A percentile compares a stretch with the other conserved stretches of the same genome.
Conservation (phyloP, 352 stramenopile genomes). For the Plasmopara muralis region DNA sequence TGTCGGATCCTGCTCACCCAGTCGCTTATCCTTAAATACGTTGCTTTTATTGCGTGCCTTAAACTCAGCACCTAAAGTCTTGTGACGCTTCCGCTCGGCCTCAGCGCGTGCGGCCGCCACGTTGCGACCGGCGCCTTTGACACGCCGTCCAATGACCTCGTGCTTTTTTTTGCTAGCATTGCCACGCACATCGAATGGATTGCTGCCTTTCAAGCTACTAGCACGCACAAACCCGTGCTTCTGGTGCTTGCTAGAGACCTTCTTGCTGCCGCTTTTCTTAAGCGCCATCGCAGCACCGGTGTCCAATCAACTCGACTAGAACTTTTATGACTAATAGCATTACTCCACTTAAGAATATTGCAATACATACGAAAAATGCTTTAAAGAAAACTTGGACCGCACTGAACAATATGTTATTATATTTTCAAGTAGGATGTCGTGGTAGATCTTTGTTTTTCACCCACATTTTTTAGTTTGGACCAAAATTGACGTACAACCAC, state of each 20-base stretch:
- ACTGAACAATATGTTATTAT: too few species aligned
- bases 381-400: too few species aligned
- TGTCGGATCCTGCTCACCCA: conserved; percentile 76
- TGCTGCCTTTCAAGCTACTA: conserved; percentile 35
- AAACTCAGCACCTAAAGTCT: conserved; percentile 83
- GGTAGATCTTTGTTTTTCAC: too few species aligned
- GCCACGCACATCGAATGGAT: conserved; percentile 87
- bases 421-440: too few species aligned
- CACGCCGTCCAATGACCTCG: conserved; percentile 82
- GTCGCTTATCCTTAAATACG: conserved; percentile 78
- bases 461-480: too few species aligned
- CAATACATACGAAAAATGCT: too few species aligned
- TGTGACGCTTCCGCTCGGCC: conserved; percentile 77
- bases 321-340: too few species aligned
- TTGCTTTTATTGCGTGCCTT: conserved; percentile 83
- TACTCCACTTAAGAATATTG: too few species aligned
- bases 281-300: conserved; percentile 23
- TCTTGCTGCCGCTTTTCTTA: conserved; percentile 43
- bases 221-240: conserved; percentile 16
- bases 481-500: too few species aligned
- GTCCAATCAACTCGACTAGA: neutral
- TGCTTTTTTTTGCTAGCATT: conserved; percentile 84
- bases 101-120: conserved; percentile 76
- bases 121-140: conserved; percentile 87
- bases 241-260: conserved; percentile 17